Evolutionary conservation across 176 grass and related monocot genomes (phyloP).

Genomic region (Carex cristatella): DNA sequence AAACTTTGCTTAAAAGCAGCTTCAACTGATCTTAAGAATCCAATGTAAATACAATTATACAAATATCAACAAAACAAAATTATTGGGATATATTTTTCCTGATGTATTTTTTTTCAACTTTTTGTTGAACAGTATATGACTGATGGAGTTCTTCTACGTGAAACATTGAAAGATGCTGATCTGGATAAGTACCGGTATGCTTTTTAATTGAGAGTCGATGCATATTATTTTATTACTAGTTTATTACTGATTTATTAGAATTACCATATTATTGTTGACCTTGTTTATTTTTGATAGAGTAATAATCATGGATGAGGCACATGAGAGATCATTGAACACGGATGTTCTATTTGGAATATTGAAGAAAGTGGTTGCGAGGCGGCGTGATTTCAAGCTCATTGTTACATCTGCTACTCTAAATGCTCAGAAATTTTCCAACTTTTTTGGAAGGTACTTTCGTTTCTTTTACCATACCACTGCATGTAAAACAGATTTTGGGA

Average conservation of each 20-base stretch:
- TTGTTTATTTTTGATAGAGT: conserved; percentile 43
- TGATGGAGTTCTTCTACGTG: conserved; percentile 91
- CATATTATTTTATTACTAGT: not conserved
- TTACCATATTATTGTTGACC: conserved; percentile 23
- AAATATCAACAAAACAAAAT: conserved; percentile 10
- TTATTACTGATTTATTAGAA: not conserved
- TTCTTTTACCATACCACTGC: not conserved
- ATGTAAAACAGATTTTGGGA: not conserved
- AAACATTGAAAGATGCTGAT: conserved; percentile 96
- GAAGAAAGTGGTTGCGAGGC: conserved; percentile 42
- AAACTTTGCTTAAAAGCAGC: conserved; percentile 14
- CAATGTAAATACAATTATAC: conserved; percentile 1
- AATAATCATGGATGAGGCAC: conserved; percentile 97
- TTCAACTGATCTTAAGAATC: not conserved
- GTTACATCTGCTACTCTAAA: conserved; percentile 78
- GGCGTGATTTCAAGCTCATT: conserved; percentile 47
- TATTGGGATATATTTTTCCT: not conserved
- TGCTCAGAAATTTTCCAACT: conserved; percentile 94
- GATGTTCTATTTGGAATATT: conserved; percentile 47
- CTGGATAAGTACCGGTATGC: conserved; percentile 95
- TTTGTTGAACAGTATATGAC: conserved; percentile 90
- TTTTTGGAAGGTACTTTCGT: conserved; percentile 79
- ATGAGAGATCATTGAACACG: conserved; percentile 63
- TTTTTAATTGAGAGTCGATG: conserved; percentile 14
- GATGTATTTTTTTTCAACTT: not conserved